Percentiles rank a stretch among this genome's conserved stretches.
These are phyloP conservation scores for Verbena officinalis DNA, from an alignment of 257 asterid species.

Conservation along the genomic window DNA sequence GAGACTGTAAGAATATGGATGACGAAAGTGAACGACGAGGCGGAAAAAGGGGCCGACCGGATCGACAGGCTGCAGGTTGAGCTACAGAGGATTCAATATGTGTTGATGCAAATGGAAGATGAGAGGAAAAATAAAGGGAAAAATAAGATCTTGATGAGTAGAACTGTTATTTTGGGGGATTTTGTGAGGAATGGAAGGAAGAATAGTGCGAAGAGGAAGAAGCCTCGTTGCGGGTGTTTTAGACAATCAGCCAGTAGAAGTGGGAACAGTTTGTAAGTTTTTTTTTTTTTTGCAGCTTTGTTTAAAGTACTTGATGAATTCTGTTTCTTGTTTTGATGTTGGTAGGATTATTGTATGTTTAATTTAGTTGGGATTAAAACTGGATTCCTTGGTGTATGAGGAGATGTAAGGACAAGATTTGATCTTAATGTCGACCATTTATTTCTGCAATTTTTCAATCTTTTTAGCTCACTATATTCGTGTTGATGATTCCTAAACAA, in stretches of 20 bases:
- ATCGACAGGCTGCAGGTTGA: constrained; percentile 63
- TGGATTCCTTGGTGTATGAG: constrained; percentile 29
- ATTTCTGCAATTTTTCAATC: not conserved
- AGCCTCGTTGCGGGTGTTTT: constrained; percentile 73
- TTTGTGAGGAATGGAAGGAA: constrained; percentile 67
- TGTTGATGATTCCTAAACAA: not conserved
- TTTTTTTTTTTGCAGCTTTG: not conserved
- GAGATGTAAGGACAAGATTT: constrained; percentile 31
- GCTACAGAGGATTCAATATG: constrained; percentile 69
- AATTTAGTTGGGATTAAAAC: constrained; percentile 32
- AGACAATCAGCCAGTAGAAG: constrained; percentile 51
- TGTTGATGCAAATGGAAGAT: constrained; percentile 67
- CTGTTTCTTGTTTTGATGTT: no score
- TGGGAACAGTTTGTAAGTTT: constrained; percentile 32
- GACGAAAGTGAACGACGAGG: constrained; percentile 60
- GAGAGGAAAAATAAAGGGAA: constrained; percentile 61
- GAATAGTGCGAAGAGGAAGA: constrained; percentile 60
- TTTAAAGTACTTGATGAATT: constrained; percentile 26
- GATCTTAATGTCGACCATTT: constrained; percentile 27
- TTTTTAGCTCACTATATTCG: not conserved
- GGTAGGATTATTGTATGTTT: constrained; percentile 25
- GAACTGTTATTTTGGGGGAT: constrained; percentile 67
- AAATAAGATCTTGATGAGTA: constrained; percentile 55
- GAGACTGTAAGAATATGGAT: constrained; percentile 54
- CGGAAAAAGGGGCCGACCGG: constrained; percentile 73